Conservation (phyloP, 2,329 filamentous ascomycete genomes). For the Fusarium globosum region DNA sequence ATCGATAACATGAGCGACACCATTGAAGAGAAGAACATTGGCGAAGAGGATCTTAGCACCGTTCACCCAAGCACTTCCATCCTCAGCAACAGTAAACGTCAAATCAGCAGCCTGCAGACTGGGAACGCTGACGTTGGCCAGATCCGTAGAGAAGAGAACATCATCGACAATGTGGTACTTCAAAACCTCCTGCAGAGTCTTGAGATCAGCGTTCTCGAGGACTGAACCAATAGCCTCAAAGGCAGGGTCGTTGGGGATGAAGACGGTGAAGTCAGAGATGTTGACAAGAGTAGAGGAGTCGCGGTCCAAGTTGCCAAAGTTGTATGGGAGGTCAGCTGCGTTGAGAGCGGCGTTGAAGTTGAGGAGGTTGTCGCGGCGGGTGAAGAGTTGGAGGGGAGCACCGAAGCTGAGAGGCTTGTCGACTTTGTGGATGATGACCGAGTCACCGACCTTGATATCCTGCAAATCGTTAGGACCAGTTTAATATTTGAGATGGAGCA, state of each 20-base stretch:
- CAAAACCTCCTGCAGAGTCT: conserved; percentile 45
- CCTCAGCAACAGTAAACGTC: conserved; percentile 46
- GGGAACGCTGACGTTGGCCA: conserved; percentile 44
- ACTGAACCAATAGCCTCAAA: conserved; percentile 47
- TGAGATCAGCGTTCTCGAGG: conserved; percentile 33
- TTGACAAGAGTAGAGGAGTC: conserved; percentile 37
- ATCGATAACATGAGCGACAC: conserved; percentile 50
- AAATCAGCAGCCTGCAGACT: conserved; percentile 41
- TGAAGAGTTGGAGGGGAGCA: conserved; percentile 47
- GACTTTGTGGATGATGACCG: conserved; percentile 48
- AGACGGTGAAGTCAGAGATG: conserved; percentile 48
- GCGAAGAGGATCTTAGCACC: conserved; percentile 47
- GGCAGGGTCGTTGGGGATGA: conserved; percentile 44
- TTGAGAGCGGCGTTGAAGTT: conserved; percentile 46
- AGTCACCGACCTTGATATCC: conserved; percentile 46
- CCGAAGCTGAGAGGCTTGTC: conserved; percentile 46
- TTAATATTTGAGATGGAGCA: background rate
- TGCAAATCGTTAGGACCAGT: background rate
- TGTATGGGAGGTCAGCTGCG: conserved; percentile 42
- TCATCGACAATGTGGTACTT: conserved; percentile 48
- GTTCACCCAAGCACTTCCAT: conserved; percentile 48
- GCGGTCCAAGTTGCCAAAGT: conserved; percentile 40
- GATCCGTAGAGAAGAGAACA: conserved; percentile 45
- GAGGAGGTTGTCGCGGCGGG: conserved; percentile 42
- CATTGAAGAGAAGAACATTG: conserved; percentile 48